Base-by-base conservation (phyloP, 345 rosid species). In the Zanthoxylum bungeanum region DNA sequence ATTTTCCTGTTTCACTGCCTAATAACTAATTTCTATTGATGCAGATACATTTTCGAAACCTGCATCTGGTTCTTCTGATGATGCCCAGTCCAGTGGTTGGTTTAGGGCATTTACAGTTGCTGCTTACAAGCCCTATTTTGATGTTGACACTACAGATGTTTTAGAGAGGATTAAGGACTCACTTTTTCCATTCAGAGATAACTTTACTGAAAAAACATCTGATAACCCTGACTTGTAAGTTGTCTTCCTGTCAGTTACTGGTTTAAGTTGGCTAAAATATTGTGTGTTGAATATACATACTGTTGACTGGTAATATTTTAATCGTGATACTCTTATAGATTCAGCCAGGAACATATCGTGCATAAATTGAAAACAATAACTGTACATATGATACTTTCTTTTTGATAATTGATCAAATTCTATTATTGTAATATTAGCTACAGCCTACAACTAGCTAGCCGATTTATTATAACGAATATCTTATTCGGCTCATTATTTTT, bases 41-140 rank as follows among this genome's bases (percentile, higher is more conserved):
- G 79, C 91, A 95, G 98, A 87, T 83, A 78, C 98, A 59, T 95
- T 95, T 79, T 92, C 98, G n/a, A 89, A 90, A 70, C 84, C 88
- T 67, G 76, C 59, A 57, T 78, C 79, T 76, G 88, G 87, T 64
- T 79, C 90, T 47, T 80, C 89, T 51, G 96, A 91, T 49, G 98
- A 91, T 52, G 65, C 92, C 21, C 97, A 88, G 66, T 82, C 82
- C 42, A 70, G 87, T 79, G 94, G 98, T 53, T 92, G 99, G 99
- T 78, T 89, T 59, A 82, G 83, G 57, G 77, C 81, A 44, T 92
- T 91, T 76, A 74, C 89, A n/a, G 74, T 92, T 84, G 86, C 85
- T 79, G 84, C 99, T 16, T 92, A 92, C 83, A 88, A 92, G 83
- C 97, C 96, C 3, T 92, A 88, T 84, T 95, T 95, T 66, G 98